Percentiles rank a stretch among this genome's conserved stretches.
Conservation (phyloP, 73 alveolate species). For the Paramecium bursaria region DNA sequence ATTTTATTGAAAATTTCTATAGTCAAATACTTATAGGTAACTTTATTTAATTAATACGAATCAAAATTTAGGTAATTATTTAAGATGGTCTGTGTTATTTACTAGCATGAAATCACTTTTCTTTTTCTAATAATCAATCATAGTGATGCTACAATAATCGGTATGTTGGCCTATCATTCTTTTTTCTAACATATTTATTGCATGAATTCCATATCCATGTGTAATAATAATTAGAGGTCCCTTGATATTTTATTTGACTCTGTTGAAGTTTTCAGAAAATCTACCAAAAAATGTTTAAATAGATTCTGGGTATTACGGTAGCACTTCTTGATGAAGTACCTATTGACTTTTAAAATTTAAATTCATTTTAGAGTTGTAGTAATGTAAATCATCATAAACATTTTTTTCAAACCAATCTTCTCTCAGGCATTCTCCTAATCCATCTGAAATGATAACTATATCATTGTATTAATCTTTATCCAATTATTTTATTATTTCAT, state of each 20-base stretch:
- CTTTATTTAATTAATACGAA: too few species aligned
- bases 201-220: slow-evolving; percentile 62
- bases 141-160: slow-evolving; percentile 43
- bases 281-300: slow-evolving; percentile 50
- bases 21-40: too few species aligned
- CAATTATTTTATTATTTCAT: slow-evolving; percentile 18
- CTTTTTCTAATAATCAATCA: neutral
- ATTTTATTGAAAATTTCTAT: too few species aligned
- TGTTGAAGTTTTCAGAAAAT: slow-evolving; percentile 34
- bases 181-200: slow-evolving; percentile 55
- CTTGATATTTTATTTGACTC: neutral
- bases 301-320: slow-evolving; percentile 31
- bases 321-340: neutral
- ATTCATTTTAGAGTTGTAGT: neutral
- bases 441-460: slow-evolving; percentile 31
- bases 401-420: slow-evolving; percentile 49
- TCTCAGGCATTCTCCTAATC: slow-evolving; percentile 58
- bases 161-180: slow-evolving; percentile 1
- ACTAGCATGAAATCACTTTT: neutral
- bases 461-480: neutral
- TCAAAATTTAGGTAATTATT: slow-evolving; percentile 36
- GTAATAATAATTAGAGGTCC: neutral
- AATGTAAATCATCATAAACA: neutral
- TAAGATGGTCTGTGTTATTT: slow-evolving; percentile 30
- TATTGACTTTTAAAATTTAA: neutral